Evolutionary conservation across 140 eudicot species (phyloP), one percentile per base, ranked within the genome.

Genomic region (Oenanthe javanica): DNA sequence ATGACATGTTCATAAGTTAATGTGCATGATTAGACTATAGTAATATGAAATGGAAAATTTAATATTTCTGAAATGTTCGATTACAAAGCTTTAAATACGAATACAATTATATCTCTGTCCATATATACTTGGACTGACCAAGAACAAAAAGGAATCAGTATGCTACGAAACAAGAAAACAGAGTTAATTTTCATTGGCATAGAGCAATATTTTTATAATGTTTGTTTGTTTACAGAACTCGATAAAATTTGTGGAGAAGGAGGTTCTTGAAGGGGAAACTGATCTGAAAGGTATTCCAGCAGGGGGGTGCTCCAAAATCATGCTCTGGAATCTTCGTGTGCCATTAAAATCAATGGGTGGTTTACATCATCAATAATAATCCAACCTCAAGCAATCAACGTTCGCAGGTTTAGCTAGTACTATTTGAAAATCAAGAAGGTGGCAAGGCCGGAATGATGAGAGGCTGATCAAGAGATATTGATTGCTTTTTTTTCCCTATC

Each of bases 231-330:
- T 50, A 72, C 94, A 94, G 98, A 88, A 94, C 89, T 86, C 96
- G 6, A 85, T 94, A 15, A 89, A 91, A 80, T 94, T 92, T 83
- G 96, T 94, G 72, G 88, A 88, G 80, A 89, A 94, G 40, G 98
- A 93, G 81, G 94, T 92, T 73, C 89, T 90, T 71, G 96, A 94
- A 84, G 98, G 92, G 85, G 97, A 94, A 77, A 90, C 96, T 12
- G 88, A 85, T 57, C 51, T 94, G 85, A 90, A 87, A 81, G 98
- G 97, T 18, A 57, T 94, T 63, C 97, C 98, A 78, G 54, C 88
- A 49, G 86, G 84, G 69, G 96, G 88, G 78, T 94, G 98, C 89
- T 90, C 96, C 73, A 94, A 85, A 80, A 80, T 92, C 51, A 80
- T 92, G 86, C 81, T 94, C 1, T 94, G 98, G 98, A 86, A 85